A percentile compares a stretch with the other conserved stretches of the same genome.
These are phyloP conservation scores for Kingdonia uniflora DNA, from an alignment of 164 flowering plant genomes.

Conservation along the genomic window DNA sequence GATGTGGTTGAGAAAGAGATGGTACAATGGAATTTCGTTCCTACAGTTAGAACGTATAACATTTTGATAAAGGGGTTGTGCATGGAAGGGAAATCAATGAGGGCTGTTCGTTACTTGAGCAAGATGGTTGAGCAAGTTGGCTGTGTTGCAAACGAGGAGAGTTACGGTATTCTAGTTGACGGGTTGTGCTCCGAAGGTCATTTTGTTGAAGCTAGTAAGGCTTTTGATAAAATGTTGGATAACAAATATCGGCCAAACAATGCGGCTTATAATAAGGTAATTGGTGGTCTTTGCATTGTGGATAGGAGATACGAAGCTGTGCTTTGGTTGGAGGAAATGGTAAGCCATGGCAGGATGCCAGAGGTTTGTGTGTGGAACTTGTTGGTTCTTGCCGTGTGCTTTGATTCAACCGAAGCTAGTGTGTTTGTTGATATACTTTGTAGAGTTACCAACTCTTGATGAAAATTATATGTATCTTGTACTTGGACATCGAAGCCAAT, in stretches of 20 bases:
- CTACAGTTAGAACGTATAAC: conserved; percentile 4
- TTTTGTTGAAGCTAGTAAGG: conserved; percentile 5
- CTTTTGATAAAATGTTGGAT: conserved; percentile 7
- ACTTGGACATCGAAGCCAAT: too few species aligned
- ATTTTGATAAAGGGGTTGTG: conserved; percentile 4
- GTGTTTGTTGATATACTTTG: background rate
- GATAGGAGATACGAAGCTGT: conserved; percentile 6
- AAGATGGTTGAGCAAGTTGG: conserved; percentile 7
- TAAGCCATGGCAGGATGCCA: conserved; percentile 2
- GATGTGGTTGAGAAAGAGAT: conserved; percentile 6
- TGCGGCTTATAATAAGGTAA: conserved; percentile 1
- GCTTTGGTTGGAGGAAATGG: conserved; percentile 7
- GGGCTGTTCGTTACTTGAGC: background rate
- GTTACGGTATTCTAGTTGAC: conserved; percentile 2
- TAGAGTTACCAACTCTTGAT: too few species aligned
- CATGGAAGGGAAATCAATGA: conserved; percentile 1
- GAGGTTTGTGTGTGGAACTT: conserved; percentile 3
- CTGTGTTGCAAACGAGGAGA: conserved; percentile 4
- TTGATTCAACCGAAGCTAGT: background rate
- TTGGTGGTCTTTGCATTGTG: conserved; percentile 2
- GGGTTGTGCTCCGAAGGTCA: conserved; percentile 6
- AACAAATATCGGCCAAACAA: background rate
- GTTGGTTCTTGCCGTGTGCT: conserved; percentile 1
- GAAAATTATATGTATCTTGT: too few species aligned
- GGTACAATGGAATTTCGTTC: conserved; percentile 5